Evolutionary conservation across 306 rosid genomes (phyloP).

Genomic region (Urtica urens): DNA sequence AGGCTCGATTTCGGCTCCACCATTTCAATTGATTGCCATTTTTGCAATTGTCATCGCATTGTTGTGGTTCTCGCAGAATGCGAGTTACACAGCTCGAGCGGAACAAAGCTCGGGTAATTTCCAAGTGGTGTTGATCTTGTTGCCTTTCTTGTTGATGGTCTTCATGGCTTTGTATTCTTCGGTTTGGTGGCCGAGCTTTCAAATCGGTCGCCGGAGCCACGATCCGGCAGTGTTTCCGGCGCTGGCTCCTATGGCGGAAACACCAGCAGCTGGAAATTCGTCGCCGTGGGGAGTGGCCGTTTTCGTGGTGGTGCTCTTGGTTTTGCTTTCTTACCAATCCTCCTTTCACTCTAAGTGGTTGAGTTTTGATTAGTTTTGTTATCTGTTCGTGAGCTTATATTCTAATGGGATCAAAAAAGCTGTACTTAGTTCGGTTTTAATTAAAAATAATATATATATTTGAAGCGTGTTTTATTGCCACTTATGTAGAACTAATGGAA

Average conservation of each 20-base stretch:
- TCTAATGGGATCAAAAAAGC: too few relatives aligned
- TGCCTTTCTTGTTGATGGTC: slow-evolving; percentile 36
- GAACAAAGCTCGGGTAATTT: slow-evolving; percentile 26
- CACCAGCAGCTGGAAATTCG: slow-evolving; percentile 16
- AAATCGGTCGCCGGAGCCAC: slow-evolving; percentile 6
- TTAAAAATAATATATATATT: too few relatives aligned
- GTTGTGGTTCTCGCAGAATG: slow-evolving; percentile 48
- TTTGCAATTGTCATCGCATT: slow-evolving; percentile 53
- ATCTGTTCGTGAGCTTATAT: not conserved
- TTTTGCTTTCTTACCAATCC: slow-evolving; percentile 30
- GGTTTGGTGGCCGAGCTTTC: slow-evolving; percentile 20
- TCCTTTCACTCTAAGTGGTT: slow-evolving; percentile 44
- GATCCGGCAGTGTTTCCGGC: not conserved
- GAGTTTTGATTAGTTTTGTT: slow-evolving; percentile 13
- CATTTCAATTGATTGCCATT: slow-evolving; percentile 42
- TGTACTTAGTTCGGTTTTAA: too few relatives aligned
- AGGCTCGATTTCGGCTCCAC: slow-evolving; percentile 43
- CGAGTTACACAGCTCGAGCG: slow-evolving; percentile 32
- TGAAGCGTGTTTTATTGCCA: too few relatives aligned
- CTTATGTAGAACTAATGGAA: too few relatives aligned
- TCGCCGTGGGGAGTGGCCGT: slow-evolving; percentile 42
- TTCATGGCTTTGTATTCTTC: slow-evolving; percentile 38
- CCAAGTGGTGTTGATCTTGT: slow-evolving; percentile 38
- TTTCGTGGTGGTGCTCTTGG: slow-evolving; percentile 27
- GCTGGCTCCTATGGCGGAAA: too few relatives aligned